Evolutionary conservation across 345 rosid genomes (phyloP).

Genomic region (Cochlearia excelsa): DNA sequence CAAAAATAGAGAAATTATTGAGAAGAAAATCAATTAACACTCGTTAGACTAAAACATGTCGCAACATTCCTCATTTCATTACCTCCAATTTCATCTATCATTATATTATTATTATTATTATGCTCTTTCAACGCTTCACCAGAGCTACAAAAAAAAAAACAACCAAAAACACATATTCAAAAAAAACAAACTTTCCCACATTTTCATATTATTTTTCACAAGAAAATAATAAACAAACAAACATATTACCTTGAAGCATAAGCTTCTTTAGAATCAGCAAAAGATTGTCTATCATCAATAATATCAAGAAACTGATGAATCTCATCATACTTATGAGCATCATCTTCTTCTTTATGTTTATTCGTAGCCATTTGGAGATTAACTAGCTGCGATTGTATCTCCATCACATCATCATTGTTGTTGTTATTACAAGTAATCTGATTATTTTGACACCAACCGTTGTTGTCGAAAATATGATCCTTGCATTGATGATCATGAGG

Average conservation of each 20-base stretch:
- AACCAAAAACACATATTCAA: too few relatives aligned
- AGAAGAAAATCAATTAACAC: conserved; percentile 47
- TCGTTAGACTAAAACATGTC: conserved; percentile 76
- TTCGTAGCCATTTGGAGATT: conserved; percentile 40
- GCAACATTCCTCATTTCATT: conserved; percentile 85
- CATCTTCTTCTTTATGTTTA: conserved; percentile 37
- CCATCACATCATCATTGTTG: conserved; percentile 33
- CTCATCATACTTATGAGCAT: conserved; percentile 61
- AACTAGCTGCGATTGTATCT: conserved; percentile 49
- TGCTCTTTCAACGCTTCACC: conserved; percentile 59
- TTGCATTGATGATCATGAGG: conserved; percentile 41
- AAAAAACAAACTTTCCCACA: background rate
- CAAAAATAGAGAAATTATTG: too few relatives aligned
- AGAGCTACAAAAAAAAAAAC: conserved; percentile 44
- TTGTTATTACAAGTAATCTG: conserved; percentile 26
- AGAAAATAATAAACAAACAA: too few relatives aligned
- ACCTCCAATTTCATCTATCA: conserved; percentile 47
- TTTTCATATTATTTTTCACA: too few relatives aligned
- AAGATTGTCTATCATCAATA: conserved; percentile 76
- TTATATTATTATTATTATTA: too few relatives aligned
- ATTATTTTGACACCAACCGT: conserved; percentile 23
- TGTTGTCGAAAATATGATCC: conserved; percentile 4
- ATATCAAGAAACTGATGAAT: conserved; percentile 72
- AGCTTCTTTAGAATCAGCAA: conserved; percentile 58
- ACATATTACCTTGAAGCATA: conserved; percentile 51